Conservation (phyloP, 73 alveolate genomes). For the Paramecium primaurelia region DNA sequence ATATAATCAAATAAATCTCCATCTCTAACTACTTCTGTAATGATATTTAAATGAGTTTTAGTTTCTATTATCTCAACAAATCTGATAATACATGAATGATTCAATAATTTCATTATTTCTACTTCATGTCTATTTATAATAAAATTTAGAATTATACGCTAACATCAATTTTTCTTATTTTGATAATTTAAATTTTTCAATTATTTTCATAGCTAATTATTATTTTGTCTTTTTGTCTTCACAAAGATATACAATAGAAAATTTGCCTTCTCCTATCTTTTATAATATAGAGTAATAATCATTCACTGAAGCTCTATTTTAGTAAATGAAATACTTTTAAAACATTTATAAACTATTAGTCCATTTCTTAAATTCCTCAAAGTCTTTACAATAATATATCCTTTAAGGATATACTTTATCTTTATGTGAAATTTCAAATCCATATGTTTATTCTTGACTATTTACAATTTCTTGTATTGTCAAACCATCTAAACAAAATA, state of each 20-base stretch:
- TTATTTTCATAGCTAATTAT: conserved; percentile 64
- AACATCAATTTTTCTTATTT: conserved; percentile 10
- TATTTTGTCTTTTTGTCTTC: neutral
- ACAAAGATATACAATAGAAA: conserved; percentile 59
- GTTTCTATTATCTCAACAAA: conserved; percentile 65
- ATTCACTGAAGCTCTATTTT: neutral
- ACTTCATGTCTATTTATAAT: conserved; percentile 64
- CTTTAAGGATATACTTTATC: neutral
- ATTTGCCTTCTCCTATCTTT: conserved; percentile 59
- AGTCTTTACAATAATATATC: neutral
- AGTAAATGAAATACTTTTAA: neutral
- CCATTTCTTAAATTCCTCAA: conserved; percentile 12
- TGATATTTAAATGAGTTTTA: conserved; percentile 53
- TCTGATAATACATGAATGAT: conserved; percentile 67
- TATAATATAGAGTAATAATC: conserved; percentile 5
- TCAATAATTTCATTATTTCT: conserved; percentile 49
- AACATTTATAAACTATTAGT: neutral
- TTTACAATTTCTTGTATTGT: neutral
- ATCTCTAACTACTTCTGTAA: conserved; percentile 68
- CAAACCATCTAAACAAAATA: conserved; percentile 22
- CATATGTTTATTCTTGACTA: neutral
- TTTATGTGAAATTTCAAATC: conserved; percentile 36
- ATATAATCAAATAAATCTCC: conserved; percentile 77
- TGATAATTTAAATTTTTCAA: conserved; percentile 54
- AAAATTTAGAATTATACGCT: neutral